Evolutionary conservation across 805 yeast genomes (phyloP), one percentile per base, ranked within the genome.

Genomic region (Debaryomyces prosopidis): DNA sequence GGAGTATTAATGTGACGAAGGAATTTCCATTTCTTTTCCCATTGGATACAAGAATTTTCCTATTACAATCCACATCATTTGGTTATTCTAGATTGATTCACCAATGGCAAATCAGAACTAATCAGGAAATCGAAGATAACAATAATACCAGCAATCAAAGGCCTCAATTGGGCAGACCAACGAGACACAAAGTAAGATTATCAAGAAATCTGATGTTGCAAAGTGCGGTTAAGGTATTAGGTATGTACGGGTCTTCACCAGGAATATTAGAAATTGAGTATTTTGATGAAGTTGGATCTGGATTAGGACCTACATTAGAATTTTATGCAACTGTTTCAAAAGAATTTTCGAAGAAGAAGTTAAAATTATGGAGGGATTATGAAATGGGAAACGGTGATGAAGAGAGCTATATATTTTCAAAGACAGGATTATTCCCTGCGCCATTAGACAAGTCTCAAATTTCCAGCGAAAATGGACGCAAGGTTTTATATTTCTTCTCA

Each of bases 291-390:
- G 96, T 78, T 5, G 99, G 98, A n/a, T 85, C 96, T 0, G 99
- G 99, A 0, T 68, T 90, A 37, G 99, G 99, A 0, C 99, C 99
- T 3, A 92, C 99, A 0, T 71, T 91, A 51, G 99, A 92, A 64
- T 92, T 94, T 59, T 92, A 89, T 58, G 82, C 97, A 0, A 71
- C 76, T 12, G 89, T 88, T 1, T 89, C 97, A 0, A 80, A 74
- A 45, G 90, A 84, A 50, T 89, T 92, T 60, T 69, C 85, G 1
- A 75, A 69, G 51, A 76, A 73, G 41, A 73, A 73, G 20, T 65
- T 84, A 39, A 65, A 65, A 7, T 69, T 94, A 70, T 92, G 98
- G 98, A 76, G 95, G 53, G 64, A 65, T 43, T 58, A 58, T 20
- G 55, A 44, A 14, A 17, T 42, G 9, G 30, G 41, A 5, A 44